Base-by-base conservation (phyloP, 2,329 filamentous ascomycete genomes). In the Teratosphaeria gauchensis region DNA sequence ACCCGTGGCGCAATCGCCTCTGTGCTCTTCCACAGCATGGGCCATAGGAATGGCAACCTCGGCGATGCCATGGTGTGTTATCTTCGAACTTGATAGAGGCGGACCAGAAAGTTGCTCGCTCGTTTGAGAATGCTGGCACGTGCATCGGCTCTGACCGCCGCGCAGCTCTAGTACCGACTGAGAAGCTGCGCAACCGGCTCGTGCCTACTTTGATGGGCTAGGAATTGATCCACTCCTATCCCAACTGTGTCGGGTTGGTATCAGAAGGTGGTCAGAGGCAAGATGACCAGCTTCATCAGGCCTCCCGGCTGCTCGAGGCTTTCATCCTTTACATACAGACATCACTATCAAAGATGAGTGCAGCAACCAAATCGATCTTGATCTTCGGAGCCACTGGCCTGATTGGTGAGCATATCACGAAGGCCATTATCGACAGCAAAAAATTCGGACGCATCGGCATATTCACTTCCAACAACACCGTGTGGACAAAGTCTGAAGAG, bases 381-480 rank as follows among this genome's bases (percentile, higher is more conserved):
- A 69, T 83, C 21, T 76, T 83, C 62, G 80, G 81, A 21, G 78
- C 77, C 11, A 83, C 80, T 0, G 79, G 79, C 28, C 68, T 76
- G 3, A 82, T 83, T 51, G 80, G 81, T 28, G 71, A 71, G 6
- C 78, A 77, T 66, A 83, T 84, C 64, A 72, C 76, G 2, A 64
- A 75, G 12, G 76, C 80, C n/a, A 75, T 84, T 46, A 66, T 82
- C 48, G 64, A 72, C 21, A 73, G 73, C 7, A 76, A 78, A 56
- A 72, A 75, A 3, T 83, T 84, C 66, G 69, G 73, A 57, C 76
- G 75, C 53, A 73, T 86, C 53, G 78, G 74, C 5, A 76, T 86
- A 54, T 84, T 76, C 69, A 86, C 84, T 0, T 84, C 82, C 5
- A 65, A 74, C 9, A 73, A 72, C 54, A 83, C 81, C 0, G 72